Evolutionary conservation across 495 filamentous ascomycete genomes (phyloP), one percentile per base, ranked within the genome.

Genomic region (Viridothelium virens): DNA sequence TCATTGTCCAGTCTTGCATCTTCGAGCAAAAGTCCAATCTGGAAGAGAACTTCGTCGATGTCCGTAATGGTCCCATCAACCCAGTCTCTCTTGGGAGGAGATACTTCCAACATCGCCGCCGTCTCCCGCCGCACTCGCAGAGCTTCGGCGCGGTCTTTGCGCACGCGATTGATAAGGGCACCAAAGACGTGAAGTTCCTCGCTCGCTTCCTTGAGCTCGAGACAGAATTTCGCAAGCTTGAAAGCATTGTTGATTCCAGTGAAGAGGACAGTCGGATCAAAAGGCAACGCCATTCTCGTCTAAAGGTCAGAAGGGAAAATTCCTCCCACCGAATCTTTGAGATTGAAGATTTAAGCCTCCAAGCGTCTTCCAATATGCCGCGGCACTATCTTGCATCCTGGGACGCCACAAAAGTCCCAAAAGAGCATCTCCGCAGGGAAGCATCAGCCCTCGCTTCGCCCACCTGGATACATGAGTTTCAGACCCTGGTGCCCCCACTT

Each of bases 231-330:
- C 5, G 41, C 63, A 31, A 65, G 46, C 48, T 65, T 65, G 18
- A 65, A 50, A 5, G 63, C 63, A 37, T 38, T 53, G 63, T 65
- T 65, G 63, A 65, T 65, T 59, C 53, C 53, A 7, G 53, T 34
- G 31, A 59, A 59, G 31, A 59, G n/a, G 31, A 59, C 31, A 10
- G 53, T 34, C 6, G 53, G 18, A 36, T 33, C 25, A 31, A 34
- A 18, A 33, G 41, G 7, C 41, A 59, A 2, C 6, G 53, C 31
- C 31, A 36, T 53, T 5, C 10, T 14, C 7, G 11, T 53, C 9
- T 53, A 53, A 53, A 53, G 48, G 18, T n/a, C 1, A 18, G 12
- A 53, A 2, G 48, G 11, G 18, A 18, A 53, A 5, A 53, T 7
- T 7, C 14, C 41, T 14, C 41, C 7, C 1, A 14, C 41, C 41